A percentile compares a stretch with the other conserved stretches of the same genome.
Conservation (phyloP, 2,329 filamentous ascomycete genomes). For the Arthrobotrys musiformis region DNA sequence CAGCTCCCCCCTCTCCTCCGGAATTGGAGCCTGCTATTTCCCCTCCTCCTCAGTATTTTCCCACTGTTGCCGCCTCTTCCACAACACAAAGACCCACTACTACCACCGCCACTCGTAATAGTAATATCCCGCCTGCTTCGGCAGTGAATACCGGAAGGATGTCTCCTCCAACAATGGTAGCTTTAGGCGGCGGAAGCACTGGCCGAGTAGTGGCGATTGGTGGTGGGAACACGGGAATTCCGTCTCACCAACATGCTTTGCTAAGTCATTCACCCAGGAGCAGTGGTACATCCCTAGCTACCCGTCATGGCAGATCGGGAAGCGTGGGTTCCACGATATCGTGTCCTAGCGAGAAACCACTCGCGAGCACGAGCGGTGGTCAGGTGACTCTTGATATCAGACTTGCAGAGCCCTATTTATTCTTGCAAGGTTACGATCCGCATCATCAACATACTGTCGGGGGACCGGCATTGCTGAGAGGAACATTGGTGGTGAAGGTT, state of each 20-base stretch:
- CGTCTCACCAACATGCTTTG: slow-evolving; percentile 56
- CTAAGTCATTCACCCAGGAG: slow-evolving; percentile 48
- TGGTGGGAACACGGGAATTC: slow-evolving; percentile 59
- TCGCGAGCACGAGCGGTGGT: slow-evolving; percentile 75
- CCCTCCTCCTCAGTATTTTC: slow-evolving; percentile 3
- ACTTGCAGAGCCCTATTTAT: slow-evolving; percentile 82
- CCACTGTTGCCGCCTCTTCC: slow-evolving; percentile 12
- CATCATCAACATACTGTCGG: slow-evolving; percentile 67
- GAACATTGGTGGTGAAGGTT: slow-evolving; percentile 81
- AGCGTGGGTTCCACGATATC: slow-evolving; percentile 43
- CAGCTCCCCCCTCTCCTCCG: slow-evolving; percentile 34
- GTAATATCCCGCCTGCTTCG: slow-evolving; percentile 28
- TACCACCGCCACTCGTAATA: background rate
- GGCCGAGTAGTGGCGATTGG: slow-evolving; percentile 55
- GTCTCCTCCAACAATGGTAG: slow-evolving; percentile 46
- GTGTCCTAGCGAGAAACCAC: slow-evolving; percentile 70
- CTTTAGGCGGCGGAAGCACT: slow-evolving; percentile 57
- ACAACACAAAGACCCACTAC: slow-evolving; percentile 51
- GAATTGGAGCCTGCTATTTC: background rate
- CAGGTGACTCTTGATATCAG: slow-evolving; percentile 79
- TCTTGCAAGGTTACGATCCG: slow-evolving; percentile 80
- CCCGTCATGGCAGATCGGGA: slow-evolving; percentile 46
- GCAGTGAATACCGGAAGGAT: slow-evolving; percentile 44
- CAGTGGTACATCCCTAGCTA: slow-evolving; percentile 35
- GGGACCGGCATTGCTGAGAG: slow-evolving; percentile 84